These are phyloP conservation scores for Tetrahymena malaccensis DNA, from an alignment of 73 alveolate species.

Conservation along the genomic window DNA sequence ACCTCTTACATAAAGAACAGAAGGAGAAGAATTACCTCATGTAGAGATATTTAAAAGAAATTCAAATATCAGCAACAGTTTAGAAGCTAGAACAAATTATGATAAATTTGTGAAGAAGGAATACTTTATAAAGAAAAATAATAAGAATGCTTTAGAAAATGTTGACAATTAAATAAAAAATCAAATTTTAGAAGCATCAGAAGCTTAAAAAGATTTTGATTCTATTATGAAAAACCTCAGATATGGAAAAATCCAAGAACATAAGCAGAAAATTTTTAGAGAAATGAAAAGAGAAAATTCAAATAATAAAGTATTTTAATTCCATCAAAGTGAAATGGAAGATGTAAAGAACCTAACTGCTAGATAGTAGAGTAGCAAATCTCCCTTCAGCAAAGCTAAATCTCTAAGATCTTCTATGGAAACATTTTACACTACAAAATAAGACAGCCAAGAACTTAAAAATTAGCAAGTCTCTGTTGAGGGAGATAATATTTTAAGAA, in stretches of 20 bases:
- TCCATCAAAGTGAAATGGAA: neutral
- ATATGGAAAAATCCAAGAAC: neutral
- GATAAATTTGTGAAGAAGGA: neutral
- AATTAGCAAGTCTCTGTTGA: neutral
- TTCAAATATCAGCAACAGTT: neutral
- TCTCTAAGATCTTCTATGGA: neutral
- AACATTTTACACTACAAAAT: neutral
- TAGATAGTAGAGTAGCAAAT: neutral
- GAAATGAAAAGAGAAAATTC: neutral
- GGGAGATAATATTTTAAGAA: neutral
- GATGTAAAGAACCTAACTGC: neutral
- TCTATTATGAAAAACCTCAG: neutral
- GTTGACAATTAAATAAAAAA: neutral
- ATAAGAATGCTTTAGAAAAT: neutral
- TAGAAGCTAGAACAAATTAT: neutral
- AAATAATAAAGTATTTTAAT: neutral
- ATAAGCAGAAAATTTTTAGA: neutral
- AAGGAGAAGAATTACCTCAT: neutral
- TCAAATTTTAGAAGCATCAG: neutral
- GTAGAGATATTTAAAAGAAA: neutral
- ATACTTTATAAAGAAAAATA: neutral
- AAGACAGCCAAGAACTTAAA: neutral
- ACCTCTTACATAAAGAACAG: neutral
- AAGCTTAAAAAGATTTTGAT: neutral
- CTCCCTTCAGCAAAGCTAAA: neutral